These are phyloP conservation scores for Diplodia mutila DNA, from an alignment of 2,329 filamentous ascomycete genomes.

Conservation along the genomic window DNA sequence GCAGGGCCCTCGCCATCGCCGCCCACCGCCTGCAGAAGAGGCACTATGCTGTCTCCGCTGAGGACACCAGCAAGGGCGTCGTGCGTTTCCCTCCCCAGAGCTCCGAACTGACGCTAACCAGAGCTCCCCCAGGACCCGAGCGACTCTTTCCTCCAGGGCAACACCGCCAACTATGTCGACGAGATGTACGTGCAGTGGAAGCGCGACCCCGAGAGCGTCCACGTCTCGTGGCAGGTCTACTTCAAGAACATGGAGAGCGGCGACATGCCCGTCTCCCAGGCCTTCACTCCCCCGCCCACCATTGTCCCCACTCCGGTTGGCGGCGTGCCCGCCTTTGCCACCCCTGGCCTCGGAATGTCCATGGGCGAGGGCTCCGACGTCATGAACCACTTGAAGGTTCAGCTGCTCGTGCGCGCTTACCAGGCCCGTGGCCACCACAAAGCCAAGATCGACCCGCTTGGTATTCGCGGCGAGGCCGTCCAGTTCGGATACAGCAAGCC, in stretches of 20 bases:
- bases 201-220: constrained; percentile 87
- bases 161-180: constrained; percentile 98
- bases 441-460: constrained; percentile 93
- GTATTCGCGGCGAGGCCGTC: constrained; percentile 83
- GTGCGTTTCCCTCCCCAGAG: constrained; percentile 48
- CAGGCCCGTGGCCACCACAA: constrained; percentile 98
- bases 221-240: constrained; percentile 98
- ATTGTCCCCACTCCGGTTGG: constrained; percentile 82
- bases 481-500: constrained; percentile 86
- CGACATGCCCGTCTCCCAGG: constrained; percentile 96
- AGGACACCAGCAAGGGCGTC: constrained; percentile 64
- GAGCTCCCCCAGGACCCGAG: constrained; percentile 68
- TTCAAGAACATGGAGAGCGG: constrained; percentile 99
- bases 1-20: constrained; percentile 51
- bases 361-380: constrained; percentile 76
- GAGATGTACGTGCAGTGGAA: constrained; percentile 99
- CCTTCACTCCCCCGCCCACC: constrained; percentile 93
- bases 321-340: constrained; percentile 70
- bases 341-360: constrained; percentile 69
- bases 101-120: constrained; percentile 33
- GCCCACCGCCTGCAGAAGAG: constrained; percentile 53
- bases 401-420: constrained; percentile 94
- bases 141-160: constrained; percentile 95
- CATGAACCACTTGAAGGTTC: constrained; percentile 96
- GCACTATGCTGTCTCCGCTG: constrained; percentile 62